These are phyloP conservation scores for Naganishia randhawae DNA, from an alignment of 768 basidiomycete genomes.

Conservation along the genomic window DNA sequence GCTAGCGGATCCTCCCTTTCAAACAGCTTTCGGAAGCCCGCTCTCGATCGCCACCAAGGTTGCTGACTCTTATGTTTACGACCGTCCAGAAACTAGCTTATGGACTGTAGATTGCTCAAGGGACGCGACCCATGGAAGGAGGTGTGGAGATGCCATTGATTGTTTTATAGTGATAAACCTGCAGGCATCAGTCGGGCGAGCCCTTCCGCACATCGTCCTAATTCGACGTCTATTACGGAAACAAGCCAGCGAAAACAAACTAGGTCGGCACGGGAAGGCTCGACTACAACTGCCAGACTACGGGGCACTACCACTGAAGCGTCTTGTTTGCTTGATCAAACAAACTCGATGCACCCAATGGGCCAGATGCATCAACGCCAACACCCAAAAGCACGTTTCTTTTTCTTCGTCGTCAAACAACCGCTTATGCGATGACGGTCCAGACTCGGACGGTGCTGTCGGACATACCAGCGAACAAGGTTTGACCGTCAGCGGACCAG, in stretches of 20 bases:
- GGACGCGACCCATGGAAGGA: too few species aligned
- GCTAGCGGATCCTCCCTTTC: too few species aligned
- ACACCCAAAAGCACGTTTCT: background rate
- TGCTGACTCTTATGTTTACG: too few species aligned
- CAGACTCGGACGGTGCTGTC: slow-evolving; percentile 70
- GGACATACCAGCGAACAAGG: slow-evolving; percentile 92
- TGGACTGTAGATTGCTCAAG: too few species aligned
- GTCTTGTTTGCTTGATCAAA: slow-evolving; percentile 3
- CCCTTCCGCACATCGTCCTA: background rate
- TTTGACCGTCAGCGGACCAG: slow-evolving; percentile 98
- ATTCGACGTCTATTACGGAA: slow-evolving; percentile 17
- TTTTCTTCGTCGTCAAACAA: slow-evolving; percentile 7
- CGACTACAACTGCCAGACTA: slow-evolving; percentile 11
- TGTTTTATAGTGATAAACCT: slow-evolving; percentile 7
- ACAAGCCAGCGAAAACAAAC: slow-evolving; percentile 1
- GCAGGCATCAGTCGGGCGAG: background rate
- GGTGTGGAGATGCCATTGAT: slow-evolving; percentile 11
- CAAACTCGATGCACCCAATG: slow-evolving; percentile 20
- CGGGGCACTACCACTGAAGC: background rate
- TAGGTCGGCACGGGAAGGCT: background rate
- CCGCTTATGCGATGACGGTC: slow-evolving; percentile 42
- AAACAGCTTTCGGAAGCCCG: too few species aligned
- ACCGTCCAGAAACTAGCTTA: too few species aligned
- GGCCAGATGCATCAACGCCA: slow-evolving; percentile 16
- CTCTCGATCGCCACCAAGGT: too few species aligned